Conservation (phyloP, 805 yeast species). For the Jamesozyma lodderae region DNA sequence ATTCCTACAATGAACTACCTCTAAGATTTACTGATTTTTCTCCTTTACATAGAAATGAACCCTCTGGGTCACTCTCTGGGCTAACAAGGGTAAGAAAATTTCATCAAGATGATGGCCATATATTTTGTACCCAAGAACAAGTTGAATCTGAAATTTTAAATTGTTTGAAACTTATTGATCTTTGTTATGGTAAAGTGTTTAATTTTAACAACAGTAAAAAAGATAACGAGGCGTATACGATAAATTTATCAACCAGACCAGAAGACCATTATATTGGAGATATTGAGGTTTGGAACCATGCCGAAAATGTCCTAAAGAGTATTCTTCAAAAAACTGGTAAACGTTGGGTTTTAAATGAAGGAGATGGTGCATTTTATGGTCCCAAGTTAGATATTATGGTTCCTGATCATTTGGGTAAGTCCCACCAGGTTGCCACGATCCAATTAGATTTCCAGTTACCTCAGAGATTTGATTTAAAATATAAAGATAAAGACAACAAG, state of each 20-base stretch:
- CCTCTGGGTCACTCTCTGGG: conserved; percentile 89
- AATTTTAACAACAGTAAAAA: conserved; percentile 5
- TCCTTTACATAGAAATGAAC: conserved; percentile 87
- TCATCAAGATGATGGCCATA: conserved; percentile 98
- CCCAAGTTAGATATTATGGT: conserved; percentile 88
- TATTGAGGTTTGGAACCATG: conserved; percentile 67
- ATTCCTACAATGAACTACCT: conserved; percentile 82
- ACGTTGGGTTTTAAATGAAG: conserved; percentile 66
- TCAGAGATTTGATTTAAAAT: conserved; percentile 65
- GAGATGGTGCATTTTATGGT: conserved; percentile 96
- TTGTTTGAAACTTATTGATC: conserved; percentile 63
- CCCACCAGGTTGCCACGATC: conserved; percentile 90
- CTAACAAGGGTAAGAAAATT: conserved; percentile 87
- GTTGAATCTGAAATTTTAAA: conserved; percentile 62
- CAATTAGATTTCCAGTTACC: conserved; percentile 95
- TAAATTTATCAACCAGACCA: conserved; percentile 82
- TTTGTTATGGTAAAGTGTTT: conserved; percentile 60
- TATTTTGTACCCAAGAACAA: conserved; percentile 77
- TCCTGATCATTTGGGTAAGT: conserved; percentile 68
- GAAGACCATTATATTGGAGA: conserved; percentile 68
- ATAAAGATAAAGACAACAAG: conserved; percentile 43
- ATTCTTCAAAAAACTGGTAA: conserved; percentile 50
- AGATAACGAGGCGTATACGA: conserved; percentile 40
- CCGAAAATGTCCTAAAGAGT: conserved; percentile 56
- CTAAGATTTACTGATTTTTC: conserved; percentile 81